These are phyloP conservation scores for Corymbia citriodora DNA, from an alignment of 441 rosid species.

Conservation along the genomic window DNA sequence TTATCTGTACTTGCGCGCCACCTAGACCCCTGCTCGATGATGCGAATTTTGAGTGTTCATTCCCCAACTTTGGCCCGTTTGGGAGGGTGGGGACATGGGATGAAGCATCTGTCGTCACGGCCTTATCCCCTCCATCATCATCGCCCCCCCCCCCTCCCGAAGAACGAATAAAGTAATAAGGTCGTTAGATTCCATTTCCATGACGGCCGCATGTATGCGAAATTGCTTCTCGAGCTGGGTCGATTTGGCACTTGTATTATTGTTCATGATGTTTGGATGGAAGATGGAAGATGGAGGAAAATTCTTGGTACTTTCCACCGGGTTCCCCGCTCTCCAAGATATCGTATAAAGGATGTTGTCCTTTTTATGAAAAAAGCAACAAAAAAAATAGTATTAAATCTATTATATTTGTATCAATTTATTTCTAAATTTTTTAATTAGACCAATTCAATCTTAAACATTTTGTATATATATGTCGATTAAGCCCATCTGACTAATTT, in stretches of 20 bases:
- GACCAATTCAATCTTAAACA: fast-evolving
- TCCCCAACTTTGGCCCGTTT: not conserved
- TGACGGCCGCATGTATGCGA: not conserved
- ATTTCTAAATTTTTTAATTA: too few relatives aligned
- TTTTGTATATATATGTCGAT: too few relatives aligned
- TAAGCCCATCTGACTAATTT: not conserved
- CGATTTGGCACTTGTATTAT: not conserved
- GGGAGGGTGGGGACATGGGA: not conserved
- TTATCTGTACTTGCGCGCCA: not conserved
- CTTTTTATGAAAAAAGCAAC: not conserved
- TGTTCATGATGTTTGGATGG: not conserved
- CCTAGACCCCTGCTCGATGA: not conserved
- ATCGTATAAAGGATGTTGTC: not conserved
- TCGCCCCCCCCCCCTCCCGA: not conserved
- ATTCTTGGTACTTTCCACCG: not conserved
- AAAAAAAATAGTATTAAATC: too few relatives aligned
- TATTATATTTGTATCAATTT: fast-evolving
- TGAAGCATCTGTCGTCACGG: not conserved
- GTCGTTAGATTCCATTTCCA: not conserved
- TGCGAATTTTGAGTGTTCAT: not conserved
- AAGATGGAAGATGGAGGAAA: not conserved
- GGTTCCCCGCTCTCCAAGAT: not conserved
- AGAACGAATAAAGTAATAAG: not conserved
- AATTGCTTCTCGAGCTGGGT: not conserved
- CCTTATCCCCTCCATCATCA: not conserved